These are phyloP conservation scores for Liquidambar formosana DNA, from an alignment of 164 flowering plant genomes.

Conservation along the genomic window DNA sequence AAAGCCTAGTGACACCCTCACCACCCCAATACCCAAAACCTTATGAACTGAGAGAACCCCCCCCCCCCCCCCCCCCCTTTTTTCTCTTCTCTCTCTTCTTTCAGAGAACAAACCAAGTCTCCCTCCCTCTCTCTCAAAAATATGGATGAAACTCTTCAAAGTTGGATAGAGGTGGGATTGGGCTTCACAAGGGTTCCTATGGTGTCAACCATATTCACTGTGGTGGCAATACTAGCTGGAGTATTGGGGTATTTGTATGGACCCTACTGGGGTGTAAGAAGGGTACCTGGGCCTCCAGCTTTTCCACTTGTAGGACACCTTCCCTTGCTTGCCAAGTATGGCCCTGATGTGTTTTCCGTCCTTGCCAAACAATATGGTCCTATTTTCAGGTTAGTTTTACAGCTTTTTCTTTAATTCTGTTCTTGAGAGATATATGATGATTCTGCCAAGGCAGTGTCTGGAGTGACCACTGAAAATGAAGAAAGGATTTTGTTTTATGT, in stretches of 20 bases:
- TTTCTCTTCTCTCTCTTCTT: neutral
- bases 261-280: slow-evolving; percentile 85
- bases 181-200: slow-evolving; percentile 9
- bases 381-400: slow-evolving; percentile 62
- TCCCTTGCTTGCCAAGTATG: slow-evolving; percentile 80
- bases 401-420: neutral
- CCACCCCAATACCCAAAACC: too few species aligned
- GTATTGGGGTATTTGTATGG: slow-evolving; percentile 55
- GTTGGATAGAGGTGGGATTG: slow-evolving; percentile 11
- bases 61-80: neutral
- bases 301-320: slow-evolving; percentile 84
- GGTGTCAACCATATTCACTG: slow-evolving; percentile 32
- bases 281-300: slow-evolving; percentile 84
- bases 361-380: slow-evolving; percentile 86
- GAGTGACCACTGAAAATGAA: too few species aligned
- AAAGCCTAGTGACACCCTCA: too few species aligned
- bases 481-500: too few species aligned
- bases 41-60: neutral
- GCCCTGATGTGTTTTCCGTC: slow-evolving; percentile 79
- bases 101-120: neutral
- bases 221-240: slow-evolving; percentile 35
- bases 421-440: neutral
- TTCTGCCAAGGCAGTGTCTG: too few species aligned
- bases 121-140: slow-evolving; percentile 10
- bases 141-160: slow-evolving; percentile 5